phyloP scores from a whole-genome alignment of 371 early-diverging fungal species.

The Mortierella sp. region DNA sequence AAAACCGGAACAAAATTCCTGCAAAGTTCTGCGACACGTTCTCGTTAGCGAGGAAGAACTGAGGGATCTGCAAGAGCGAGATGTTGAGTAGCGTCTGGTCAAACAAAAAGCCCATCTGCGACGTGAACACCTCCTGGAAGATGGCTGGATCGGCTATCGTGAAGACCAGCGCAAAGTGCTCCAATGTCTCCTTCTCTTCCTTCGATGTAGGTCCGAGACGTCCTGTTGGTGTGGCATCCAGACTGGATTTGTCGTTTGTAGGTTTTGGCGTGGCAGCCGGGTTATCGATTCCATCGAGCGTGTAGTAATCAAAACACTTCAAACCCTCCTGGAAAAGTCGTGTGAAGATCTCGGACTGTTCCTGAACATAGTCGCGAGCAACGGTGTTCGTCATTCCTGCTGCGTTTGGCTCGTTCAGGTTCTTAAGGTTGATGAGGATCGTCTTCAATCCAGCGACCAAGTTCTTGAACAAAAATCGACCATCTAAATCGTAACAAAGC shows the following conservation, averaged over 20 bases:
- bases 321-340: slow-evolving; percentile 89
- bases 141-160: slow-evolving; percentile 90
- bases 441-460: slow-evolving; percentile 90
- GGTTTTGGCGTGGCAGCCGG: slow-evolving; percentile 33
- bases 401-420: slow-evolving; percentile 66
- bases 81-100: slow-evolving; percentile 86
- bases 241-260: slow-evolving; percentile 39
- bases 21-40: slow-evolving; percentile 84
- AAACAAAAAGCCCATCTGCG: slow-evolving; percentile 90
- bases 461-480: slow-evolving; percentile 86
- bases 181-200: slow-evolving; percentile 92
- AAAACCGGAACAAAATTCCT: slow-evolving; percentile 80
- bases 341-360: slow-evolving; percentile 76
- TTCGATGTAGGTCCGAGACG: slow-evolving; percentile 67
- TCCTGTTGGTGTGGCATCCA: slow-evolving; percentile 48
- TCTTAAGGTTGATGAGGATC: slow-evolving; percentile 80
- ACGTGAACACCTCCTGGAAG: slow-evolving; percentile 95
- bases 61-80: slow-evolving; percentile 87
- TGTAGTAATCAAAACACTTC: slow-evolving; percentile 89
- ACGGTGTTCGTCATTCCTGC: slow-evolving; percentile 52
- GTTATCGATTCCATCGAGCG: slow-evolving; percentile 77
- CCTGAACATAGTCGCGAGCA: slow-evolving; percentile 77
- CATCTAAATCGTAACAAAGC: slow-evolving; percentile 56
- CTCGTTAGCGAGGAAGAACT: slow-evolving; percentile 90
- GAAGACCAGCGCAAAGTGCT: slow-evolving; percentile 92